Evolutionary conservation across 2,329 filamentous ascomycete species (phyloP).

Genomic region (Penicillium sp.): DNA sequence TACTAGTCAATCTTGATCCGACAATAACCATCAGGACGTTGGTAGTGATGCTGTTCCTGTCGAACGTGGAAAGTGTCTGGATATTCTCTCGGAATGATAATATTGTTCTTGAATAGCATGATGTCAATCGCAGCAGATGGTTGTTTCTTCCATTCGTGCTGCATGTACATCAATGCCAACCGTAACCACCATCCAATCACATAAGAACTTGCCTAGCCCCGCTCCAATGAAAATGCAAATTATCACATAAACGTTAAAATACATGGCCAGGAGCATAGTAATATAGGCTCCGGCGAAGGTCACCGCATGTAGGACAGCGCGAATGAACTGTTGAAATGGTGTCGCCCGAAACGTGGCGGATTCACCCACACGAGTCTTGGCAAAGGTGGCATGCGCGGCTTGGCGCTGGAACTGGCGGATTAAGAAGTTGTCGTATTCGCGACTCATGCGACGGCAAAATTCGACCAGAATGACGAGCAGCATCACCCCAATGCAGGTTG

Average conservation of each 20-base stretch:
- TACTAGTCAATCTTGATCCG: no score
- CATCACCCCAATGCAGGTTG: constrained; percentile 75
- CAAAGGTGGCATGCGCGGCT: constrained; percentile 39
- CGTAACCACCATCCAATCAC: constrained; percentile 23
- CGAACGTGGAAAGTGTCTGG: no score
- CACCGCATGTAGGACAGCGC: constrained; percentile 66
- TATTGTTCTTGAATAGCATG: no score
- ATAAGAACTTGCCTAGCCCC: constrained; percentile 21
- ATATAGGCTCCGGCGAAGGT: constrained; percentile 78
- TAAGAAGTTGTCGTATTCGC: constrained; percentile 72
- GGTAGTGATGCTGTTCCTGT: no score
- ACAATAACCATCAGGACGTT: no score
- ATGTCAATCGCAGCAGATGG: constrained; percentile 13
- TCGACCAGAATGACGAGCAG: constrained; percentile 72
- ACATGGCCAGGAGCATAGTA: constrained; percentile 69
- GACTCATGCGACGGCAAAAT: constrained; percentile 65
- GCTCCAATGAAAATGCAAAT: constrained; percentile 78
- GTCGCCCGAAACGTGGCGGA: constrained; percentile 2
- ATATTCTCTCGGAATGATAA: no score
- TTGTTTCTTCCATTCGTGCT: constrained; percentile 18
- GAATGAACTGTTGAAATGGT: constrained; percentile 40
- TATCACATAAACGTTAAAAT: constrained; percentile 72
- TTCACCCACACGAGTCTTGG: constrained; percentile 41
- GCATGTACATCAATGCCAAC: constrained; percentile 11
- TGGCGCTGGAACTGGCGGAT: constrained; percentile 22